Evolutionary conservation across 2,329 filamentous ascomycete species (phyloP).

Genomic region (Microcera coccophila): DNA sequence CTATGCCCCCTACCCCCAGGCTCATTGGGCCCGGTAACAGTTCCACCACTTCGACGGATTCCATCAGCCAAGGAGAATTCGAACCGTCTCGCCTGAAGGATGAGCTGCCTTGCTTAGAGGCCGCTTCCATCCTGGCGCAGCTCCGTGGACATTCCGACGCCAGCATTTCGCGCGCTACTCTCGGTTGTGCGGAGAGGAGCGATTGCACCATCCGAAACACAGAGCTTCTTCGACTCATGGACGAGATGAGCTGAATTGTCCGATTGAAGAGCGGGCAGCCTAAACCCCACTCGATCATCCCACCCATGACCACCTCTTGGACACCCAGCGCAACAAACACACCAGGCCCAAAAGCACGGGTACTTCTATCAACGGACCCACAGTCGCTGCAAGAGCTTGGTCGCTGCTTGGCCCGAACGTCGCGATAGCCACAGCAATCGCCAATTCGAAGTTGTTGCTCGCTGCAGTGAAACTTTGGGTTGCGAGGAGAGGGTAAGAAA

Average conservation of each 20-base stretch:
- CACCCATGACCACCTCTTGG: conserved; percentile 51
- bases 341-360: conserved; percentile 75
- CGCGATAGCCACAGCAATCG: conserved; percentile 82
- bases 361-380: conserved; percentile 82
- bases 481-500: conserved; percentile 64
- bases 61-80: neutral
- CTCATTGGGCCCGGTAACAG: too few relatives aligned
- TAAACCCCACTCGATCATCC: conserved; percentile 21
- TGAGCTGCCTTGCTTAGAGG: conserved; percentile 25
- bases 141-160: conserved; percentile 35
- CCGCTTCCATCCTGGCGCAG: conserved; percentile 35
- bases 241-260: conserved; percentile 22
- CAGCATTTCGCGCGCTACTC: conserved; percentile 20
- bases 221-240: conserved; percentile 33
- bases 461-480: conserved; percentile 87
- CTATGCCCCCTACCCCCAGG: neutral
- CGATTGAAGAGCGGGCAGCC: too few relatives aligned
- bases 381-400: conserved; percentile 76
- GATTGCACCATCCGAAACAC: conserved; percentile 35
- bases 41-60: neutral
- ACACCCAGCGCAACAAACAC: conserved; percentile 64
- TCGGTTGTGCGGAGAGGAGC: conserved; percentile 27
- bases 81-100: conserved; percentile 11
- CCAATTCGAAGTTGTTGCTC: conserved; percentile 91
- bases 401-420: conserved; percentile 74